These are phyloP conservation scores for Candida broadrunensis DNA, from an alignment of 805 yeast species.

Conservation along the genomic window DNA sequence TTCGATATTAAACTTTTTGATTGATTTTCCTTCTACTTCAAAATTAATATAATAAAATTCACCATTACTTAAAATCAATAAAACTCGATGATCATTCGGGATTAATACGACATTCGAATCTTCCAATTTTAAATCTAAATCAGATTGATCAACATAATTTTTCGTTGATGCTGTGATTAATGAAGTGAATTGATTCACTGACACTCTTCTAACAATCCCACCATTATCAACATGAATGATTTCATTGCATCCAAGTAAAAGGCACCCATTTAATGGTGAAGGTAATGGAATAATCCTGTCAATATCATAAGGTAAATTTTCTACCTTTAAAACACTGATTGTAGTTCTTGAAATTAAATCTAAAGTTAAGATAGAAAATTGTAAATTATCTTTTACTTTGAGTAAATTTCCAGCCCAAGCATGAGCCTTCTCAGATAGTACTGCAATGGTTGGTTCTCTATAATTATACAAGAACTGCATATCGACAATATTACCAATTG, in stretches of 20 bases:
- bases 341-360: slow-evolving; percentile 58
- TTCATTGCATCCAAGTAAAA: slow-evolving; percentile 73
- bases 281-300: slow-evolving; percentile 62
- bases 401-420: slow-evolving; percentile 81
- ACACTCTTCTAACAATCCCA: slow-evolving; percentile 62
- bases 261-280: slow-evolving; percentile 65
- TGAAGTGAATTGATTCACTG: slow-evolving; percentile 55
- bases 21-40: slow-evolving; percentile 41
- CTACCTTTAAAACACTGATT: slow-evolving; percentile 64
- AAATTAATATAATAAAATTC: slow-evolving; percentile 32
- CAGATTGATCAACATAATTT: slow-evolving; percentile 44
- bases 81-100: slow-evolving; percentile 33
- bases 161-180: slow-evolving; percentile 33
- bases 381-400: slow-evolving; percentile 57
- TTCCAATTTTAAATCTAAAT: slow-evolving; percentile 54
- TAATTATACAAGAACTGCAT: slow-evolving; percentile 70
- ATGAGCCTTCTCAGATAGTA: slow-evolving; percentile 50
- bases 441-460: slow-evolving; percentile 77
- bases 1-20: slow-evolving; percentile 31
- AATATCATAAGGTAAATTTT: slow-evolving; percentile 71
- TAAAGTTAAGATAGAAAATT: slow-evolving; percentile 62
- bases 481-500: slow-evolving; percentile 65
- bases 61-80: slow-evolving; percentile 30
- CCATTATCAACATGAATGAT: slow-evolving; percentile 76
- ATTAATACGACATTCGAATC: slow-evolving; percentile 38